These are phyloP conservation scores for Paraurostyla sp. DNA, from an alignment of 73 alveolate genomes.

Conservation along the genomic window DNA sequence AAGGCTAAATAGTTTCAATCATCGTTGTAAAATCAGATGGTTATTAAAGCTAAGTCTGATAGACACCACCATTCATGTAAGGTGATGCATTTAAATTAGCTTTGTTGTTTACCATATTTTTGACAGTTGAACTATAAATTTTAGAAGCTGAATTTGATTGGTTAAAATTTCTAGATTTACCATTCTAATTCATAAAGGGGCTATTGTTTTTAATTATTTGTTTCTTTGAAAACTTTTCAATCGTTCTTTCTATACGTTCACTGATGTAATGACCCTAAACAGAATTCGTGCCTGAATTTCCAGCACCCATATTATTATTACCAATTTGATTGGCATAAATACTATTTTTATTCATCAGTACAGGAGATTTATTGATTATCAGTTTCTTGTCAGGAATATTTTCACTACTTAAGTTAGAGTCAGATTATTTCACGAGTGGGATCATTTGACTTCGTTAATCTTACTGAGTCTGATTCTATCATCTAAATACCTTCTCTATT, in stretches of 20 bases:
- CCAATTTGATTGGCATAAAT: too few species aligned
- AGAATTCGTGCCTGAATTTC: too few species aligned
- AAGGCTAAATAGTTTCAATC: too few species aligned
- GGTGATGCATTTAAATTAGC: background rate
- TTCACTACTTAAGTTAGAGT: background rate
- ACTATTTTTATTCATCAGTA: too few species aligned
- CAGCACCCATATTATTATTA: too few species aligned
- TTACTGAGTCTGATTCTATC: slow-evolving; percentile 32
- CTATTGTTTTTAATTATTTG: slow-evolving; percentile 6
- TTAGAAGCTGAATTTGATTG: slow-evolving; percentile 35
- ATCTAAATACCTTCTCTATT: slow-evolving; percentile 19
- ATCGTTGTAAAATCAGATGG: background rate
- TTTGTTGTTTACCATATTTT: background rate
- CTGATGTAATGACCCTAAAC: slow-evolving; percentile 1
- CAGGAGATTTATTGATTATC: too few species aligned
- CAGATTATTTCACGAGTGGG: background rate
- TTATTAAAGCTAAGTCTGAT: background rate
- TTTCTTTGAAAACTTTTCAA: slow-evolving; percentile 20
- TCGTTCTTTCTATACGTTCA: slow-evolving; percentile 36
- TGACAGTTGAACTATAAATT: slow-evolving; percentile 5
- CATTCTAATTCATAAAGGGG: slow-evolving; percentile 32
- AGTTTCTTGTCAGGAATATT: too few species aligned
- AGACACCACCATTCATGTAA: background rate
- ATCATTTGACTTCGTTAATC: background rate
- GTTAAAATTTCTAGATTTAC: slow-evolving; percentile 26